A percentile compares a stretch with the other conserved stretches of the same genome.
Evolutionary conservation across 2,329 filamentous ascomycete genomes (phyloP).

Genomic region (Fusarium secorum): DNA sequence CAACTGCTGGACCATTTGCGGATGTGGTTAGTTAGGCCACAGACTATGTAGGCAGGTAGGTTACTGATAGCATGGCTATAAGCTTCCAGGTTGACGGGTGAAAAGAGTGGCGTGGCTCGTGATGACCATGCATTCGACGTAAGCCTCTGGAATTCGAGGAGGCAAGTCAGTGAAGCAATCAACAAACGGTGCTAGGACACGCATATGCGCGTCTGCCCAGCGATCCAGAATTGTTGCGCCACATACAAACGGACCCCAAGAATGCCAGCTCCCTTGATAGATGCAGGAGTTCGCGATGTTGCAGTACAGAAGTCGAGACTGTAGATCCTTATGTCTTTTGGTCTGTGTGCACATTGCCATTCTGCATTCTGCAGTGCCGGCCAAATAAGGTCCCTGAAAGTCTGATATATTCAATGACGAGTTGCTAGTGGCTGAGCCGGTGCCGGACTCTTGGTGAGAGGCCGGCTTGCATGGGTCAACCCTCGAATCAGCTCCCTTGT

Average conservation of each 20-base stretch:
- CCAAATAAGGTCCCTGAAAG: constrained; percentile 16
- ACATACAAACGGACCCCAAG: constrained; percentile 16
- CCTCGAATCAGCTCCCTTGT: constrained; percentile 30
- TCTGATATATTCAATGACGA: constrained; percentile 30
- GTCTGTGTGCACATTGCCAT: neutral
- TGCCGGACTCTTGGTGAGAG: constrained; percentile 21
- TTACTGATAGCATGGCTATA: neutral
- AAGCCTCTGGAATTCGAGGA: constrained; percentile 33
- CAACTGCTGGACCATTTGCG: neutral
- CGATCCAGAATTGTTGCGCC: constrained; percentile 10
- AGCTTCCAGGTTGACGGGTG: neutral
- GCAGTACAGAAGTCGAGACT: constrained; percentile 2
- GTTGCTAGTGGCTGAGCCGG: constrained; percentile 30
- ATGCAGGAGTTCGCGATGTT: constrained; percentile 13
- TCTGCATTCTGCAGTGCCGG: constrained; percentile 4
- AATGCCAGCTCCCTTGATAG: constrained; percentile 25
- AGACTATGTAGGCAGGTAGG: neutral
- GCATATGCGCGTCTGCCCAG: constrained; percentile 12
- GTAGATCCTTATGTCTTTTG: neutral
- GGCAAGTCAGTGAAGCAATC: constrained; percentile 27
- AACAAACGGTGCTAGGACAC: constrained; percentile 20
- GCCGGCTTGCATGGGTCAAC: constrained; percentile 20
- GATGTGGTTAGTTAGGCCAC: neutral
- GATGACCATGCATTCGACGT: constrained; percentile 17
- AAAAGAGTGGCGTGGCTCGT: constrained; percentile 29